Evolutionary conservation across 2,329 filamentous ascomycete species (phyloP), one percentile per base, ranked within the genome.

Genomic region (Zymoseptoria brevis): DNA sequence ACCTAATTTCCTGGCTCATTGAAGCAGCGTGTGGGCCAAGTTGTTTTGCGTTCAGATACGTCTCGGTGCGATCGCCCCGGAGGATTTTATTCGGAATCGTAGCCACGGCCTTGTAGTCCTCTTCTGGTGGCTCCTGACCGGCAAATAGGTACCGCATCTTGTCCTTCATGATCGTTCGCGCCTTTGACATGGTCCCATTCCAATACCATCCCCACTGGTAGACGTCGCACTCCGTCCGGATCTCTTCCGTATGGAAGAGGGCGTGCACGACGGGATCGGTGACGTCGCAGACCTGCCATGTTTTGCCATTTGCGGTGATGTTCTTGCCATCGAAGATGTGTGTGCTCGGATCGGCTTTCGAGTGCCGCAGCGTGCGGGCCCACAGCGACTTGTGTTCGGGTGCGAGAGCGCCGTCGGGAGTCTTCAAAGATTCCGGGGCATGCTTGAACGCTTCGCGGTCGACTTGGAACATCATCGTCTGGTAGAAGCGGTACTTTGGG

Each of bases 241-340:
- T 70, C 4, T 84, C 79, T 0, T 85, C 79, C 0, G 83, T 82
- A 19, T 85, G 81, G 48, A 96, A 79, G 2, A 96, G 76, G 9
- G 78, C 73, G 0, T 78, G 76, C 1, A 97, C 78, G 1, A 92
- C 70, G 0, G 90, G 89, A 68, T 97, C 93, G 0, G 84, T 87
- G 57, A 97, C 87, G 72, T 99, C 94, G 75, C 91, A 96, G 24
- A 95, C 83, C 77, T 97, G 94, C 88, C 91, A 99, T 54, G 94
- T 87, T 68, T 94, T 94, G 48, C 91, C 91, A 68, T 96, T 91
- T 1, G 83, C 82, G 16, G 84, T 84, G 57, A 93, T 84, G 1
- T 81, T 82, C 60, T 85, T 79, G 53, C 93, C 93, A 62, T 95
- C 90, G 73, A 96, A 97, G 1, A 93, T 78, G 73, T 97, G 92